A percentile compares a stretch with the other conserved stretches of the same genome.
phyloP scores from a whole-genome alignment of 2,329 filamentous ascomycete species.

The Colletotrichum neosansevieriae region DNA sequence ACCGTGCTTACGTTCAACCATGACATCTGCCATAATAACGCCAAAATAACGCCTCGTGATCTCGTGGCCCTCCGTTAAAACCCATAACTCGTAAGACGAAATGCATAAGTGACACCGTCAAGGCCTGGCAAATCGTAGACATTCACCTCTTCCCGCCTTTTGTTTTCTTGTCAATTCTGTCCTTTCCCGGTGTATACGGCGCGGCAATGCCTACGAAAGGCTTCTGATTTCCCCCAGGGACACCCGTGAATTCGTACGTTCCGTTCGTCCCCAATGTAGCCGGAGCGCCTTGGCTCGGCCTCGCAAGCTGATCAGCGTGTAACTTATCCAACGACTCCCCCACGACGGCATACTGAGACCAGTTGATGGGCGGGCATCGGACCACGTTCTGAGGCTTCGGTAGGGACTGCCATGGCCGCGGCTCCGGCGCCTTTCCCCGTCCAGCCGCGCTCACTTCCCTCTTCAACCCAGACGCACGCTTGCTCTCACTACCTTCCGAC shows the following conservation, averaged over 20 bases:
- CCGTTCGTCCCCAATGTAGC: conserved; percentile 58
- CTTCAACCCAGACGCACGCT: conserved; percentile 40
- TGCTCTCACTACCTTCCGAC: conserved; percentile 48
- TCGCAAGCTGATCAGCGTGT: conserved; percentile 80
- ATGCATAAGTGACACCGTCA: neutral
- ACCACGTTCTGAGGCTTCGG: conserved; percentile 86
- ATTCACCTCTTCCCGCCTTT: conserved; percentile 49
- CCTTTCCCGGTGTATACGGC: conserved; percentile 66
- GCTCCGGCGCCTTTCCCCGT: conserved; percentile 27
- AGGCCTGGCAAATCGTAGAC: neutral
- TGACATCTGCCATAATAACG: conserved; percentile 21
- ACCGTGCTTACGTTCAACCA: neutral
- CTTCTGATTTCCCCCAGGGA: conserved; percentile 54
- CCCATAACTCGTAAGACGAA: conserved; percentile 10
- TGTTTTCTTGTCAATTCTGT: conserved; percentile 57
- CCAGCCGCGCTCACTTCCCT: neutral
- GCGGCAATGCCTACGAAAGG: conserved; percentile 65
- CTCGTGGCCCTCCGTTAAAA: conserved; percentile 21
- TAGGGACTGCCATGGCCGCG: conserved; percentile 69
- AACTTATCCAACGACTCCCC: conserved; percentile 86
- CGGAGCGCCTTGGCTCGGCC: conserved; percentile 70
- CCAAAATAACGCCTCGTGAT: conserved; percentile 24
- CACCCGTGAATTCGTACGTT: conserved; percentile 63
- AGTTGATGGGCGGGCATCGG: conserved; percentile 90
- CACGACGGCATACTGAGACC: conserved; percentile 93